These are phyloP conservation scores for Lentinus brumalis DNA, from an alignment of 768 basidiomycete species.

Conservation along the genomic window DNA sequence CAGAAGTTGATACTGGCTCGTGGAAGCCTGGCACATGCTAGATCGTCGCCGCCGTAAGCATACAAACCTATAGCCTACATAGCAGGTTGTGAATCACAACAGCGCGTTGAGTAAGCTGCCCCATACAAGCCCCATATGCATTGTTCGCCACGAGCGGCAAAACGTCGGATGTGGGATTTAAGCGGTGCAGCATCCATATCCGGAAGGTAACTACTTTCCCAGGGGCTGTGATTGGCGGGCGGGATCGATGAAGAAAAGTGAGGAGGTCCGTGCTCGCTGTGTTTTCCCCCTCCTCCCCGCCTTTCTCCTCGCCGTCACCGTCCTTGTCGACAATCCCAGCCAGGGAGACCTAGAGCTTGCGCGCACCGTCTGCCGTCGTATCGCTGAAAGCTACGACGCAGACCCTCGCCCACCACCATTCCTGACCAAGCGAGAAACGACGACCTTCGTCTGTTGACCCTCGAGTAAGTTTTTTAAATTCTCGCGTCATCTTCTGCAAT, in stretches of 20 bases:
- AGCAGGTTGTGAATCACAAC: too few relatives aligned
- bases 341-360: slow-evolving; percentile 6
- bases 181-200: slow-evolving; percentile 1
- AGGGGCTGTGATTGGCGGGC: slow-evolving; percentile 18
- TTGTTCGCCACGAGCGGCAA: background rate
- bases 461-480: slow-evolving; percentile 50
- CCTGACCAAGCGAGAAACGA: slow-evolving; percentile 75
- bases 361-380: slow-evolving; percentile 29
- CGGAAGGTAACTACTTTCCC: background rate
- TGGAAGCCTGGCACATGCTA: too few relatives aligned
- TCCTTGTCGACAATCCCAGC: slow-evolving; percentile 7
- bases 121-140: background rate
- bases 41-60: too few relatives aligned
- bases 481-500: slow-evolving; percentile 16
- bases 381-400: slow-evolving; percentile 39
- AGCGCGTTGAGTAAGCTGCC: too few relatives aligned
- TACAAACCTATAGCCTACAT: too few relatives aligned
- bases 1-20: too few relatives aligned
- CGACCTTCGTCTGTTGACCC: slow-evolving; percentile 83
- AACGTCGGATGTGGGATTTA: slow-evolving; percentile 1
- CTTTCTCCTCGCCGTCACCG: background rate
- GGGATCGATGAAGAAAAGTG: slow-evolving; percentile 21
- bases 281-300: background rate
- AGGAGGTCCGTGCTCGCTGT: background rate
- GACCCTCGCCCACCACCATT: slow-evolving; percentile 56